phyloP scores from a whole-genome alignment of 805 yeast species.

The Saturnispora besseyi region DNA sequence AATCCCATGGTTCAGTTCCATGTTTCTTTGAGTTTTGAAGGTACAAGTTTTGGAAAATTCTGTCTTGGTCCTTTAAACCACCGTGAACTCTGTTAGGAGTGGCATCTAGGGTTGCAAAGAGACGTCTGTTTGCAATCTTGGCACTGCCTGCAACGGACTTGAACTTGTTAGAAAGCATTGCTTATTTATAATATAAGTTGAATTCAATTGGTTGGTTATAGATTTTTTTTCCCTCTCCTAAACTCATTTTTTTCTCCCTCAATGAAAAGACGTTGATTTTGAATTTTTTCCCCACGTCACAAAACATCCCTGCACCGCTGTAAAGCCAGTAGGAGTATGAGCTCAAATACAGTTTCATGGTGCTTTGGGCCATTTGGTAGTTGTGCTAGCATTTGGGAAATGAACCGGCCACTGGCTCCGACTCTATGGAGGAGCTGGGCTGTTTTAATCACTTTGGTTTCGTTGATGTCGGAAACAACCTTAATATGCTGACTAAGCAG shows the following conservation, averaged over 20 bases:
- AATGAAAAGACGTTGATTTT: neutral
- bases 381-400: neutral
- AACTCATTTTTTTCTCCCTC: neutral
- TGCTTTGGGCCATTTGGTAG: too few species aligned
- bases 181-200: constrained; percentile 1
- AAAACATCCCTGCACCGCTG: constrained; percentile 8
- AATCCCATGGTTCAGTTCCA: constrained; percentile 48
- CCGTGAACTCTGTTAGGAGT: constrained; percentile 54
- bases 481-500: constrained; percentile 1
- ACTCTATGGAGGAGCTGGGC: neutral
- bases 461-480: neutral
- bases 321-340: neutral
- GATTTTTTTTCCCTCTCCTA: neutral
- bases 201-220: constrained; percentile 3
- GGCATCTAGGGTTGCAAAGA: constrained; percentile 37
- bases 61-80: constrained; percentile 72
- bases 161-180: constrained; percentile 10
- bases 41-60: constrained; percentile 80
- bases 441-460: too few species aligned
- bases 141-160: neutral
- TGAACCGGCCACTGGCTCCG: neutral
- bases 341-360: neutral
- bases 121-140: constrained; percentile 11
- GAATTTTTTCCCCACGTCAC: neutral
- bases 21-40: constrained; percentile 40